These are phyloP conservation scores for Apiospora phragmitis DNA, from an alignment of 2,329 filamentous ascomycete species.

Conservation along the genomic window DNA sequence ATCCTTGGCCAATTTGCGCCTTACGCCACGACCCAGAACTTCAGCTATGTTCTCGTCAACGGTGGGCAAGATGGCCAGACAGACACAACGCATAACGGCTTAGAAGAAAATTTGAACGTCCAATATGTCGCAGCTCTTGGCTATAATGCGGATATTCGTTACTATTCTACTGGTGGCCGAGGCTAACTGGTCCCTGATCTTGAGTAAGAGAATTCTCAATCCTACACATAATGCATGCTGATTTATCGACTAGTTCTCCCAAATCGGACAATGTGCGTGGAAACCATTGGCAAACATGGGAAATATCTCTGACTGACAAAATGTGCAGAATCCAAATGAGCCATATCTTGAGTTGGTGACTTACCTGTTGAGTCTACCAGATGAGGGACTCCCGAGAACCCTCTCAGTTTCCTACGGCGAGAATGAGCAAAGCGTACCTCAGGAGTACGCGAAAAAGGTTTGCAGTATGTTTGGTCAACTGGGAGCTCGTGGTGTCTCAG, in stretches of 20 bases:
- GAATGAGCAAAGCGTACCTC: constrained; percentile 64
- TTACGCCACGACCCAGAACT: constrained; percentile 50
- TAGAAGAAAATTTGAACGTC: constrained; percentile 60
- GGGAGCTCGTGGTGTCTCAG: constrained; percentile 61
- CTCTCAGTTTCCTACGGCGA: constrained; percentile 69
- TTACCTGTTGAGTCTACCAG: constrained; percentile 28
- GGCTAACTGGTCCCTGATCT: constrained; percentile 51
- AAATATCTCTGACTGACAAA: constrained; percentile 17
- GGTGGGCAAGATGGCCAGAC: constrained; percentile 52
- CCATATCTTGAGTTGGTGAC: constrained; percentile 30
- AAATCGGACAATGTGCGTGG: constrained; percentile 21
- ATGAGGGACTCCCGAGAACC: constrained; percentile 56
- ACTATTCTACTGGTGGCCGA: constrained; percentile 56
- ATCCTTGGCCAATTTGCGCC: constrained; percentile 53
- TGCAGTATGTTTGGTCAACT: constrained; percentile 66
- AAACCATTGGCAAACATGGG: constrained; percentile 25
- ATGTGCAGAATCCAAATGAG: constrained; percentile 20
- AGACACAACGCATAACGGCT: constrained; percentile 31
- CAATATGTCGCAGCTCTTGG: constrained; percentile 55
- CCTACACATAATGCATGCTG: constrained; percentile 17
- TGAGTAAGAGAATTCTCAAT: constrained; percentile 28
- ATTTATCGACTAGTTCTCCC: constrained; percentile 49
- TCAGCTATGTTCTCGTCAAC: constrained; percentile 57
- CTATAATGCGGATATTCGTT: constrained; percentile 50
- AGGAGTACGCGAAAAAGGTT: constrained; percentile 59